Conservation (phyloP, 176 grass and related monocot species). For the Avena sativa region DNA sequence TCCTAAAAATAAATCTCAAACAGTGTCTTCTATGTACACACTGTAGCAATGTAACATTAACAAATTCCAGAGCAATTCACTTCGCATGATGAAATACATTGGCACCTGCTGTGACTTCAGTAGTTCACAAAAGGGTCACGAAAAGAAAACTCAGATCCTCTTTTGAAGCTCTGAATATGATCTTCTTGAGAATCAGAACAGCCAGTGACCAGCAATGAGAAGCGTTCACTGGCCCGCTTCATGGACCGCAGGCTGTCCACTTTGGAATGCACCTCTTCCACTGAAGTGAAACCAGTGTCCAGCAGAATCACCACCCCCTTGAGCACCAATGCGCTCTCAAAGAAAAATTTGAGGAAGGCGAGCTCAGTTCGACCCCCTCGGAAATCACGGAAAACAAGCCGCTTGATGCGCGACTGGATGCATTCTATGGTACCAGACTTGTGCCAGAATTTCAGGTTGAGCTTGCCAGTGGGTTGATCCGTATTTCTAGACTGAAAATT, state of each 20-base stretch:
- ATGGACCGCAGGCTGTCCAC: not conserved
- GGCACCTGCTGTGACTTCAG: not conserved
- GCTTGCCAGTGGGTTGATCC: not conserved
- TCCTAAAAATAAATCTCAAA: not conserved
- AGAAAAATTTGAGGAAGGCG: not conserved
- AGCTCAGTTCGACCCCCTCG: not conserved
- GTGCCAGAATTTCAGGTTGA: not conserved
- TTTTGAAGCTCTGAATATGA: slow-evolving; percentile 6
- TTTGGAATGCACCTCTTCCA: not conserved
- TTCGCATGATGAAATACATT: not conserved
- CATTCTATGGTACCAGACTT: not conserved
- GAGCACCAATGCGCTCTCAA: not conserved
- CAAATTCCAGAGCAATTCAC: not conserved
- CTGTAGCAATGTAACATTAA: not conserved
- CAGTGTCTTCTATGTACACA: not conserved
- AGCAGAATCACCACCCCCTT: not conserved
- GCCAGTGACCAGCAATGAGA: not conserved
- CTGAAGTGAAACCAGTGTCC: not conserved
- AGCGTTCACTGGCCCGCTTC: not conserved
- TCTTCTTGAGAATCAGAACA: not conserved
- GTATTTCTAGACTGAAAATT: not conserved
- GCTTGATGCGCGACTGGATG: not conserved
- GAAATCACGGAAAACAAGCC: not conserved
- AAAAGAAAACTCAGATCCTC: not conserved
- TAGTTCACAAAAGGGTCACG: not conserved